phyloP scores from a whole-genome alignment of 768 basidiomycete genomes.

The Tricholoma sp. region DNA sequence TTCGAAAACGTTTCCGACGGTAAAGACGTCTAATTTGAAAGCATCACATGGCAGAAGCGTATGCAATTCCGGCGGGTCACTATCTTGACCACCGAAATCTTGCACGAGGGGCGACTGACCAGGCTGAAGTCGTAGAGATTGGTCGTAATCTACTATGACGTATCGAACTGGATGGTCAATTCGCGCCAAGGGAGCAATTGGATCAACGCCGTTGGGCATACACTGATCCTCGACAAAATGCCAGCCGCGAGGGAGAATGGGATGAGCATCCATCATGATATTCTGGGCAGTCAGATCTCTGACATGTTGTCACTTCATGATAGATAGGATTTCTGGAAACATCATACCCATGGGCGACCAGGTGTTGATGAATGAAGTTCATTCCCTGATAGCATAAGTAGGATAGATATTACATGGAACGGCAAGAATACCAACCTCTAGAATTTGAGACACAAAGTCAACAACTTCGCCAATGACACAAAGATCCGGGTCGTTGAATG shows the following conservation, averaged over 20 bases:
- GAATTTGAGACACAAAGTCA: conserved; percentile 27
- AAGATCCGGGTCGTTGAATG: conserved; percentile 31
- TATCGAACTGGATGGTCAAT: conserved; percentile 32
- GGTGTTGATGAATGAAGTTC: conserved; percentile 26
- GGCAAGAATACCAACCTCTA: conserved; percentile 3
- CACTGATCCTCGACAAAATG: conserved; percentile 27
- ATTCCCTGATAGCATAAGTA: conserved; percentile 16
- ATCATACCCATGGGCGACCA: conserved; percentile 27
- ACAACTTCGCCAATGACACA: conserved; percentile 22
- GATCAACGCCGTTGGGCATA: conserved; percentile 25
- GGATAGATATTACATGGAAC: too few relatives aligned
- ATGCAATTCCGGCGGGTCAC: conserved; percentile 2
- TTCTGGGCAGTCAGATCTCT: too few relatives aligned
- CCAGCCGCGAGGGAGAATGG: conserved; percentile 28
- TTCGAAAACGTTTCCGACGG: conserved; percentile 6
- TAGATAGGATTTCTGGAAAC: conserved; percentile 24
- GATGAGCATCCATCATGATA: too few relatives aligned
- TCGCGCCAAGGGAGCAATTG: conserved; percentile 23
- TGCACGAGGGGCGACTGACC: conserved; percentile 7
- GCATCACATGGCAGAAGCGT: conserved; percentile 1
- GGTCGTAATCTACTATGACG: conserved; percentile 33
- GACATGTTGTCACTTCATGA: too few relatives aligned
- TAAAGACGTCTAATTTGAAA: conserved; percentile 8
- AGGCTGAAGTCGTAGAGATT: conserved; percentile 17
- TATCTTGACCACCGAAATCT: conserved; percentile 2